Conservation (phyloP, 352 stramenopile genomes). For the Blastocystis sp. region DNA sequence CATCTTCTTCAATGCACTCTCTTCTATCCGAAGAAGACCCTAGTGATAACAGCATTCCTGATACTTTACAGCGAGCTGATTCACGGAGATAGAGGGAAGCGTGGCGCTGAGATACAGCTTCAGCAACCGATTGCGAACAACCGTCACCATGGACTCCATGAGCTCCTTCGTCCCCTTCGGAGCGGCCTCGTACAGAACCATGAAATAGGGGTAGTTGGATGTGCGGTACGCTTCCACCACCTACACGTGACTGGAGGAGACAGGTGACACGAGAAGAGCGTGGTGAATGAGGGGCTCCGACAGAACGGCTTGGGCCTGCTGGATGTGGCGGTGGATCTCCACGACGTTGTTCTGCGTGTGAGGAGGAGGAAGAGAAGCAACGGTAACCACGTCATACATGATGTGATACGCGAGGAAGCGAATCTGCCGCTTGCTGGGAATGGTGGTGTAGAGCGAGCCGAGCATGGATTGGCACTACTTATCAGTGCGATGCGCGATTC, state of each 20-base stretch:
- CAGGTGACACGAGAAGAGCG: constrained; percentile 2
- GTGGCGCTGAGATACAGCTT: constrained; percentile 11
- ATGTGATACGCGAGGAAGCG: constrained; percentile 44
- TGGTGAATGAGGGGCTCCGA: constrained; percentile 19
- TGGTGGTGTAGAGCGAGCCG: constrained; percentile 4
- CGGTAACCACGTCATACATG: constrained; percentile 33
- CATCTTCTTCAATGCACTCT: neutral
- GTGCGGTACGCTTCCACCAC: constrained; percentile 16
- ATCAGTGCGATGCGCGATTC: neutral
- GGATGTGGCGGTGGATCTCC: constrained; percentile 30
- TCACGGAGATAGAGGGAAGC: constrained; percentile 1
- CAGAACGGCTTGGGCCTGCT: neutral
- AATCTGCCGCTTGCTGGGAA: neutral
- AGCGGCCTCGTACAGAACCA: constrained; percentile 18
- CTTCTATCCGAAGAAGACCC: neutral
- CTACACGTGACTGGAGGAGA: neutral
- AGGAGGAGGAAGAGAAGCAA: neutral
- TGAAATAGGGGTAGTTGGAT: constrained; percentile 26
- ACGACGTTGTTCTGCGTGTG: constrained; percentile 3
- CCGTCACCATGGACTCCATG: constrained; percentile 10
- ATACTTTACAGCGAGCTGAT: constrained; percentile 1
- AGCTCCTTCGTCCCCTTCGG: neutral
- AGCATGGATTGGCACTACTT: constrained; percentile 52
- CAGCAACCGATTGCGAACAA: neutral
- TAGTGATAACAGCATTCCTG: neutral